These are phyloP conservation scores for Chaetomium sp. DNA, from an alignment of 2,329 filamentous ascomycete species.

Conservation along the genomic window DNA sequence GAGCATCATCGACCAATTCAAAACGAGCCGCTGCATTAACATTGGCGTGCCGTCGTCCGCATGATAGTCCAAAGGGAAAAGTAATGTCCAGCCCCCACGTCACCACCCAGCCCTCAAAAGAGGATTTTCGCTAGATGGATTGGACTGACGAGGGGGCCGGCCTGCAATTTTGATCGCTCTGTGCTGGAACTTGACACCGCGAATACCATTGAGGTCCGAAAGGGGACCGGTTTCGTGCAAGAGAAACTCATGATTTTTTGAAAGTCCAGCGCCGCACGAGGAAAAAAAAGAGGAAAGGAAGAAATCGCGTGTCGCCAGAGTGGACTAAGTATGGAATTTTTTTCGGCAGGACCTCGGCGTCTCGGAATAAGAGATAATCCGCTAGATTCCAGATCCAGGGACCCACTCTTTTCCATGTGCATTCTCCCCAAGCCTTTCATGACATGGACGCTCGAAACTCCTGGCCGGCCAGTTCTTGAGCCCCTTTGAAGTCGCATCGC, in stretches of 20 bases:
- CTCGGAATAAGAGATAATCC: too few species aligned
- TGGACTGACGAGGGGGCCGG: conserved; percentile 47
- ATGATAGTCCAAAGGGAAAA: not conserved
- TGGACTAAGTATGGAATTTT: too few species aligned
- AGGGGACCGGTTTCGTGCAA: conserved; percentile 61
- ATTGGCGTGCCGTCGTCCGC: not conserved
- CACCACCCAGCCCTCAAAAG: conserved; percentile 33
- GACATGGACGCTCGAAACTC: too few species aligned
- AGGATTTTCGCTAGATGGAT: conserved; percentile 33
- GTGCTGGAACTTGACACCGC: conserved; percentile 73
- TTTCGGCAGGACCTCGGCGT: too few species aligned
- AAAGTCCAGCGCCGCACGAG: too few species aligned
- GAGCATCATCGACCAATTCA: conserved; percentile 5
- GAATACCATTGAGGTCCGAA: conserved; percentile 48
- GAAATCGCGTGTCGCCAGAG: too few species aligned
- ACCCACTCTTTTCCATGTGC: too few species aligned
- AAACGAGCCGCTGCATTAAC: not conserved
- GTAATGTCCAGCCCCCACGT: conserved; percentile 40
- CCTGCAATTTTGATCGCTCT: conserved; percentile 73
- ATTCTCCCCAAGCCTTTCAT: too few species aligned
- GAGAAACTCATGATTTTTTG: conserved; percentile 42
- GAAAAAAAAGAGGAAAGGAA: too few species aligned
- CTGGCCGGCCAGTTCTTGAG: too few species aligned
- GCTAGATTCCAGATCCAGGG: too few species aligned
- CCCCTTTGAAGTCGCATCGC: too few species aligned